These are phyloP conservation scores for Rostrohypoxylon terebratum DNA, from an alignment of 495 filamentous ascomycete species.

Conservation along the genomic window DNA sequence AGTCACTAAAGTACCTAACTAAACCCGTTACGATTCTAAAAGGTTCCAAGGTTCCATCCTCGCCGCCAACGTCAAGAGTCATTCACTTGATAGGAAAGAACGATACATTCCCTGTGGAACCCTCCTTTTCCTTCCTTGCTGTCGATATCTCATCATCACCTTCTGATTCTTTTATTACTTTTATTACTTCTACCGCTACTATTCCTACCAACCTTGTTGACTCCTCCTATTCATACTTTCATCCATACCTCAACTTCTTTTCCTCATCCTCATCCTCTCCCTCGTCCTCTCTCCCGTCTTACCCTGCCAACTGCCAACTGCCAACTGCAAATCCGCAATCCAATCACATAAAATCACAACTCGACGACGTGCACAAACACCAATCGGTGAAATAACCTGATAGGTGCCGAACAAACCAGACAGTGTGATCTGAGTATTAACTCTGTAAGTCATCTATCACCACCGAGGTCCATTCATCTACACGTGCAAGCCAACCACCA, in stretches of 20 bases:
- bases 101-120: conserved; percentile 2
- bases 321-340: background rate
- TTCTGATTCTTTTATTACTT: conserved; percentile 7
- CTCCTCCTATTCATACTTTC: background rate
- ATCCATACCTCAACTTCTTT: background rate
- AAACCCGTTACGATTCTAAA: conserved; percentile 28
- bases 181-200: too few relatives aligned
- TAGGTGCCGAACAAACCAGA: conserved; percentile 10
- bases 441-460: conserved; percentile 42
- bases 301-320: background rate
- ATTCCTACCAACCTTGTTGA: too few relatives aligned
- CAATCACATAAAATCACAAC: conserved; percentile 16
- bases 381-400: conserved; percentile 4
- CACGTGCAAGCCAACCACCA: conserved; percentile 15
- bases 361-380: background rate
- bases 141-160: conserved; percentile 8
- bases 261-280: background rate
- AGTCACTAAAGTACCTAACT: conserved; percentile 4
- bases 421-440: conserved; percentile 16
- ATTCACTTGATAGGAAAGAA: conserved; percentile 26
- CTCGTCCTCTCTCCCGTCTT: background rate
- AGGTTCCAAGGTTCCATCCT: conserved; percentile 39
- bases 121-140: conserved; percentile 25
- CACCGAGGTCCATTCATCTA: conserved; percentile 37
- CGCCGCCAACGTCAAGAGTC: conserved; percentile 44